Percentiles rank a stretch among this genome's conserved stretches.
phyloP scores from a whole-genome alignment of 2,329 filamentous ascomycete genomes.

The Pseudohalonectria lignicola region DNA sequence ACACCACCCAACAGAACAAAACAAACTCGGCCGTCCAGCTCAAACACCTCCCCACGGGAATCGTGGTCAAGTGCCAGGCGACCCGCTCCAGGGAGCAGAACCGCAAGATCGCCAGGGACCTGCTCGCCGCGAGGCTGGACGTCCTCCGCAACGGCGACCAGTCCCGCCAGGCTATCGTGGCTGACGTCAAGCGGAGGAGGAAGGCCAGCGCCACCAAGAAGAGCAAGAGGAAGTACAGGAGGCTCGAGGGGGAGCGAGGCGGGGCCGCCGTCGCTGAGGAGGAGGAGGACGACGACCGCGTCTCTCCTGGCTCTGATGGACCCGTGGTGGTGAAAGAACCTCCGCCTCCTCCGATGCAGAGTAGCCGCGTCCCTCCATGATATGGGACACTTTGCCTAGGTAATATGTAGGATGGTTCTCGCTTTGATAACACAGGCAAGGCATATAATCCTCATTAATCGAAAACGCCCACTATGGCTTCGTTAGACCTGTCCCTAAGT shows the following conservation, averaged over 20 bases:
- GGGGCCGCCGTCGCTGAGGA: conserved; percentile 13
- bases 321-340: conserved; percentile 5
- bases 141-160: conserved; percentile 59
- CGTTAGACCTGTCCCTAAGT: no score
- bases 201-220: conserved; percentile 75
- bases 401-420: no score
- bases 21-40: conserved; percentile 91
- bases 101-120: conserved; percentile 67
- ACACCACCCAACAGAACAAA: conserved; percentile 81
- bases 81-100: conserved; percentile 84
- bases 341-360: no score
- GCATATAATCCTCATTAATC: no score
- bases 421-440: no score
- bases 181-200: conserved; percentile 51
- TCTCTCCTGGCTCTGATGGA: no score
- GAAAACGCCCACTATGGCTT: no score
- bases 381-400: no score
- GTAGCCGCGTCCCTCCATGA: no score
- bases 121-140: conserved; percentile 69
- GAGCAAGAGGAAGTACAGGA: conserved; percentile 66
- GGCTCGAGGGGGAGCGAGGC: conserved; percentile 40
- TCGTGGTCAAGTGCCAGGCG: conserved; percentile 89
- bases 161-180: conserved; percentile 55
- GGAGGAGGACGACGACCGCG: conserved; percentile 11
- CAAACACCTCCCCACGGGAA: conserved; percentile 78